Evolutionary conservation across 768 basidiomycete species (phyloP), one percentile per base, ranked within the genome.

Genomic region (Brasilioporus rufonigricans): DNA sequence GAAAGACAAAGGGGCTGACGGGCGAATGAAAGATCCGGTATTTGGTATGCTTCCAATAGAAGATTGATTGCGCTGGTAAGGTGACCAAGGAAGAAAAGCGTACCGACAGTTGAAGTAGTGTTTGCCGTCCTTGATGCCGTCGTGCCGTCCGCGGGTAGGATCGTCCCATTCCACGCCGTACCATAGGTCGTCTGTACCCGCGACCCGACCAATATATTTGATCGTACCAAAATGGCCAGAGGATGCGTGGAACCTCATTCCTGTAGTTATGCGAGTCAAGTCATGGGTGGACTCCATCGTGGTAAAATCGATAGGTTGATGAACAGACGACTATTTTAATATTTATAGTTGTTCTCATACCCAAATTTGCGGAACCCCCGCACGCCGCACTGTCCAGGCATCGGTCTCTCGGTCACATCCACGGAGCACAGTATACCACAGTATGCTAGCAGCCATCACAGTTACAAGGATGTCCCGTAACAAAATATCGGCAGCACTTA

Each of bases 141-240:
- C 83, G 68, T 98, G 94, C 69, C 89, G 95, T 26, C 96, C 96
- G 53, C 93, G 82, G 9, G 68, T 56, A 19, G 85, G 80, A 63
- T 93, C 86, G 65, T 98, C 96, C 91, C 95, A 98, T 73, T 98
- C 96, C 44, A 98, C 81, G n/a, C 96, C 96, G n/a, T 94, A 77
- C 95, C 95, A 98, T 13, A 71, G 61, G 4, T 89, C 91, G 4
- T 72, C 64, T 0, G 89, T 84, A 14, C 79, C 79, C 18, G 81
- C 73, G 19, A 95, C 84, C 1, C 68, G 58, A 2, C 93, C 93
- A 14, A 80, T 71, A 64, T 80, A 94, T 70, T 72, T 82, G 58
- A 96, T 71, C 5, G 90, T 92, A 2, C 88, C 92, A 41, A 80
- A 65, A 62, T 84, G 66, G 19, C 77, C 81, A 50, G 76, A 72